Conservation (phyloP, 2,329 filamentous ascomycete genomes). For the Didymella keratinophila region DNA sequence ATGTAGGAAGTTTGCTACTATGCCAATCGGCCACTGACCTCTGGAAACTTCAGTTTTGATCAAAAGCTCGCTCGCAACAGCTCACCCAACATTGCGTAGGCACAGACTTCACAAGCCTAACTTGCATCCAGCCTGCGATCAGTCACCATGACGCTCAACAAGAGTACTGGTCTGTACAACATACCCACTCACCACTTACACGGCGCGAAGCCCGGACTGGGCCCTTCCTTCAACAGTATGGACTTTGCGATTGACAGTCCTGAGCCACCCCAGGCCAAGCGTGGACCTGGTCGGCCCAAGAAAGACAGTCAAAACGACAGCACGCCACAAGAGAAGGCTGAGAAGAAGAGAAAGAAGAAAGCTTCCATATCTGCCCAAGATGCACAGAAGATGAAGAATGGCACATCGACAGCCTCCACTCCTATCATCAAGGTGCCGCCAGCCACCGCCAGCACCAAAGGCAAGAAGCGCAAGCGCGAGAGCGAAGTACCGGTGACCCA, state of each 20-base stretch:
- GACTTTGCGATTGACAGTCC: constrained; percentile 25
- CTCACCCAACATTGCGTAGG: too few species aligned
- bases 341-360: constrained; percentile 21
- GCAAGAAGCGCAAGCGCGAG: constrained; percentile 33
- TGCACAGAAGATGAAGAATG: neutral
- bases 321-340: constrained; percentile 3
- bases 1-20: neutral
- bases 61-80: neutral
- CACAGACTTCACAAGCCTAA: neutral
- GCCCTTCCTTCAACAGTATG: constrained; percentile 33
- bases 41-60: neutral
- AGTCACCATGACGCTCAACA: constrained; percentile 11
- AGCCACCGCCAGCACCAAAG: constrained; percentile 8
- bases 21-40: neutral
- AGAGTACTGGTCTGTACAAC: constrained; percentile 32
- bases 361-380: constrained; percentile 4
- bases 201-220: constrained; percentile 12
- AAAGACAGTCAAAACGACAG: constrained; percentile 1
- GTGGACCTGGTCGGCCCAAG: neutral
- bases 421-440: constrained; percentile 12
- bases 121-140: neutral
- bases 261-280: neutral
- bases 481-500: neutral
- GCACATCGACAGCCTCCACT: constrained; percentile 1
- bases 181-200: constrained; percentile 35